Percentiles rank a stretch among this genome's conserved stretches.
Evolutionary conservation across 2,329 filamentous ascomycete species (phyloP).

Genomic region (Helminthosporium solani): DNA sequence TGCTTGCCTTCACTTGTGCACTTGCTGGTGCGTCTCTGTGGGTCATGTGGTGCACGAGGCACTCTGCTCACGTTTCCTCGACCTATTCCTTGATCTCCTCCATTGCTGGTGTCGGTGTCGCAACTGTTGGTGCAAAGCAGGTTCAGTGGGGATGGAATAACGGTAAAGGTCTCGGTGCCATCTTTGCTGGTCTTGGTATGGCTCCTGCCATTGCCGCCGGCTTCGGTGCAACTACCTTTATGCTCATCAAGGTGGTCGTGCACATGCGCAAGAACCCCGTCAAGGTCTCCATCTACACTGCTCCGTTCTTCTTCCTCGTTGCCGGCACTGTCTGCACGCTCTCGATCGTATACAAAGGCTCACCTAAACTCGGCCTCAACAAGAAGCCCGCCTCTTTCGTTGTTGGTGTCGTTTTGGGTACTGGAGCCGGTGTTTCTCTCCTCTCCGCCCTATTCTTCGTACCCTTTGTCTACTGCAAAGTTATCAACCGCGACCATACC

Average conservation of each 20-base stretch:
- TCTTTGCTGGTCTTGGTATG: conserved; percentile 67
- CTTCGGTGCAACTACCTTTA: conserved; percentile 69
- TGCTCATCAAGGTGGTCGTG: conserved; percentile 70
- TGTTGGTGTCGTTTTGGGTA: conserved; percentile 64
- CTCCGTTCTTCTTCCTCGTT: conserved; percentile 76
- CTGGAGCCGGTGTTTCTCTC: conserved; percentile 59
- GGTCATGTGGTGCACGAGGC: conserved; percentile 78
- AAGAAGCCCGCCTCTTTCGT: conserved; percentile 70
- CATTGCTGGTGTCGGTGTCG: conserved; percentile 50
- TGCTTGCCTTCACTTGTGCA: conserved; percentile 59
- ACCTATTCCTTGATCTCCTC: conserved; percentile 56
- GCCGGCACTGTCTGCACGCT: conserved; percentile 73
- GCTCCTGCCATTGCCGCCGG: conserved; percentile 66
- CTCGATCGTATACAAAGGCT: conserved; percentile 80
- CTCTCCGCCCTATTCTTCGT: conserved; percentile 71
- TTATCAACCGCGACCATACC: conserved; percentile 67
- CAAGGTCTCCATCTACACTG: conserved; percentile 70
- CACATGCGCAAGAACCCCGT: conserved; percentile 71
- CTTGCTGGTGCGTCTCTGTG: conserved; percentile 66
- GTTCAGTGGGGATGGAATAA: conserved; percentile 62
- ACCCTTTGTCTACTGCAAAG: conserved; percentile 64
- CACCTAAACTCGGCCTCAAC: conserved; percentile 64
- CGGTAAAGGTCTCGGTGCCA: conserved; percentile 65
- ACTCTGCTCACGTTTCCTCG: conserved; percentile 66
- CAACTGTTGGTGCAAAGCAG: conserved; percentile 56